These are phyloP conservation scores for Ogataea salicorniae DNA, from an alignment of 805 yeast genomes.

Conservation along the genomic window DNA sequence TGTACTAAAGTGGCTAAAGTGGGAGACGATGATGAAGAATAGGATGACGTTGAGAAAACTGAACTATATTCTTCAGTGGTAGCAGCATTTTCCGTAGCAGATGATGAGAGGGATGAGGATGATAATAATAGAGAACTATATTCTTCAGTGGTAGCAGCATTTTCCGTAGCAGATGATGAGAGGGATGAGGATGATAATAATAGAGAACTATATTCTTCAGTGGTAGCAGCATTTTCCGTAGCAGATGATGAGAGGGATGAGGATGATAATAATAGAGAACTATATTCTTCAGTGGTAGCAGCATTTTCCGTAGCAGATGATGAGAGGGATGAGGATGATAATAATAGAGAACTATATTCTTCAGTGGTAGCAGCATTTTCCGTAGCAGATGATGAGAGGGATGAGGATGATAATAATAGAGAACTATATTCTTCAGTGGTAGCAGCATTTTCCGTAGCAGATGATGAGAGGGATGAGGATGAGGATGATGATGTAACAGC, in stretches of 20 bases:
- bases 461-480: background rate
- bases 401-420: too few relatives aligned
- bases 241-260: background rate
- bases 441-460: background rate
- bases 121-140: background rate
- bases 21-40: too few relatives aligned
- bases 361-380: slow-evolving; percentile 4
- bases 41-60: too few relatives aligned
- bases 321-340: background rate
- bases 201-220: background rate
- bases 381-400: background rate
- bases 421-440: too few relatives aligned
- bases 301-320: background rate
- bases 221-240: slow-evolving; percentile 2
- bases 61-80: too few relatives aligned
- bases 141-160: too few relatives aligned
- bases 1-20: too few relatives aligned
- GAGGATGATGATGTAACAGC: background rate
- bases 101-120: too few relatives aligned
- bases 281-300: too few relatives aligned
- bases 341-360: background rate
- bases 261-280: background rate
- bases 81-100: too few relatives aligned
- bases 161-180: background rate
- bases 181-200: background rate